Base-by-base conservation (phyloP, 257 asterid species). In the Nicotiana undulata region DNA sequence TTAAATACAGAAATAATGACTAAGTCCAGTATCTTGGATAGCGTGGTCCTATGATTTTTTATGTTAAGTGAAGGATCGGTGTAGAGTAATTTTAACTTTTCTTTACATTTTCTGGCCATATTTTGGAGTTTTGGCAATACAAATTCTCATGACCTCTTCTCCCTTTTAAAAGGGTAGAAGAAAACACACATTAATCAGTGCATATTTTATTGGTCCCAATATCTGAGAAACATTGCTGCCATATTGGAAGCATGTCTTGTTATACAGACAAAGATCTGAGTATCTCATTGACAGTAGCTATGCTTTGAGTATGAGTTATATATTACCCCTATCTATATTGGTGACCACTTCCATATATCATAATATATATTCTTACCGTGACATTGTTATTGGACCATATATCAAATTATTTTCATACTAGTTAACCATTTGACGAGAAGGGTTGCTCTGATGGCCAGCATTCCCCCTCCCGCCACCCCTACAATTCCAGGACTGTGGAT, bases 191-290 rank as follows among this genome's bases (percentile, higher is more conserved):
- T 40, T 40, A 64, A 40, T 63, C 53, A 79, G 74, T 28, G 15
- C n/a, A 29, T 8, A 40, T n/a, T n/a, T n/a, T n/a, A n/a, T 63
- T 82, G 64, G 61, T 64, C 79, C 56, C 58, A 59, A 46, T 15
- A 74, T 40, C 56, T 83, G 82, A 63, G 81, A 56, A 84, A 76
- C 9, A 5, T 80, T 44, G 77, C 80, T 56, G 74, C 82, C 77
- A 60, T 34, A 4, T 44, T 76, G 85, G 82, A 83, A 74, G 82
- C 84, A 84, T 84, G 83, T 58, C 83, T 82, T 61, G 4, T 22
- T 63, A 15, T 76, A 16, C 75, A 60, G 82, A 79, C 83, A 83
- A 59, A 83, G 86, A 81, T 83, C 76, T 58, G 67, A 67, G 77
- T 46, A 58, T 24, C 86, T 51, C 64, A 80, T 44, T 51, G 82